These are phyloP conservation scores for Emmonsia crescens DNA, from an alignment of 2,329 filamentous ascomycete species.

Conservation along the genomic window DNA sequence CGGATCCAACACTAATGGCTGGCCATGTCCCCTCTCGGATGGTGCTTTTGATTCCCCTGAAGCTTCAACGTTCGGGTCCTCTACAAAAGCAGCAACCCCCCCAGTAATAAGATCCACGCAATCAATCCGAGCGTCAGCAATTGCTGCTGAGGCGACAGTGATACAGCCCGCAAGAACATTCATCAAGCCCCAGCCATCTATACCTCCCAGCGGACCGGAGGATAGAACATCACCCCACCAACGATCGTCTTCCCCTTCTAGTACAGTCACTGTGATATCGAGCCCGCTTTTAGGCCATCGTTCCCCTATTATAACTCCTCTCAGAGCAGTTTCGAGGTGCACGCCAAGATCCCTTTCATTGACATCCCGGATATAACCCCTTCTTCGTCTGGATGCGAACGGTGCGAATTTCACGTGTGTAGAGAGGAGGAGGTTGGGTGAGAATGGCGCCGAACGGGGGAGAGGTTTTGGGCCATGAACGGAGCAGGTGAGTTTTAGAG, in stretches of 20 bases:
- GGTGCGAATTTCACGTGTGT: slow-evolving; percentile 95
- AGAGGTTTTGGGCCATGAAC: slow-evolving; percentile 89
- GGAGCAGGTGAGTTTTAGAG: slow-evolving; percentile 83
- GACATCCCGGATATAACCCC: slow-evolving; percentile 76
- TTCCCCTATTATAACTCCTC: slow-evolving; percentile 83
- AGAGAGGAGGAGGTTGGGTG: slow-evolving; percentile 79
- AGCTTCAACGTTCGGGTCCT: slow-evolving; percentile 15
- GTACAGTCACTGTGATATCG: slow-evolving; percentile 85
- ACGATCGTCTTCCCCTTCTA: slow-evolving; percentile 82
- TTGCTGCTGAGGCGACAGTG: slow-evolving; percentile 82
- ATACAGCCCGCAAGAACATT: slow-evolving; percentile 85
- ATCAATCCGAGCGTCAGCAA: slow-evolving; percentile 91
- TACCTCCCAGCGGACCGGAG: slow-evolving; percentile 35
- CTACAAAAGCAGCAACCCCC: slow-evolving; percentile 73
- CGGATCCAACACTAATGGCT: slow-evolving; percentile 57
- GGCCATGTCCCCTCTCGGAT: slow-evolving; percentile 18
- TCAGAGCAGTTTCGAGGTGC: slow-evolving; percentile 80
- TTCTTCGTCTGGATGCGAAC: slow-evolving; percentile 72
- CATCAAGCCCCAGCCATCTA: slow-evolving; percentile 77
- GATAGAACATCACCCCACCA: slow-evolving; percentile 49
- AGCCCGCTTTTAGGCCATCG: slow-evolving; percentile 97
- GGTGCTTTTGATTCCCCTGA: slow-evolving; percentile 17
- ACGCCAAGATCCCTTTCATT: slow-evolving; percentile 81
- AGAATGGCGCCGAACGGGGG: slow-evolving; percentile 81
- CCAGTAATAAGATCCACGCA: slow-evolving; percentile 84